phyloP scores from a whole-genome alignment of 306 rosid genomes.

The Morella rubra region DNA sequence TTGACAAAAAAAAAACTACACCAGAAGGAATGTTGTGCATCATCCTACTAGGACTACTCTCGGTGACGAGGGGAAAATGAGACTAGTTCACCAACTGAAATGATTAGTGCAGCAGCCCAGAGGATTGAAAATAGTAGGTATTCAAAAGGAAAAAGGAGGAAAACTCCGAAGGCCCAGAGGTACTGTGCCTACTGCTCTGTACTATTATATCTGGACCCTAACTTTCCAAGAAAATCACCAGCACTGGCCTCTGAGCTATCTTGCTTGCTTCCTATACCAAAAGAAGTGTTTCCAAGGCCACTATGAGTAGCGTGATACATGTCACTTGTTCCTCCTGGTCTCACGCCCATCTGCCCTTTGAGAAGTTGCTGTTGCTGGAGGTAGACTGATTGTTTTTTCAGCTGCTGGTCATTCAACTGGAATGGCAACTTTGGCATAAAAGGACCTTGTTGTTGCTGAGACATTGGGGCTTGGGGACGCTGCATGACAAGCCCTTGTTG shows the following conservation, averaged over 20 bases:
- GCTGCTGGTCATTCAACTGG: conserved; percentile 43
- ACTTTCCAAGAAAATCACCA: conserved; percentile 35
- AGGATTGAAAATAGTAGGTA: neutral
- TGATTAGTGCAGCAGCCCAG: neutral
- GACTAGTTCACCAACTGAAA: neutral
- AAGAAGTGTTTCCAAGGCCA: conserved; percentile 24
- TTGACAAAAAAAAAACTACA: neutral
- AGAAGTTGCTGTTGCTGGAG: conserved; percentile 41
- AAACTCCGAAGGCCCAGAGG: neutral
- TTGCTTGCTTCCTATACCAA: conserved; percentile 40
- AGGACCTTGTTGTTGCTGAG: conserved; percentile 35
- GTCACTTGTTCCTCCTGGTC: conserved; percentile 29
- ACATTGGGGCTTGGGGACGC: conserved; percentile 29
- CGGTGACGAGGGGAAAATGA: neutral
- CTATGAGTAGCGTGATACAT: conserved; percentile 29
- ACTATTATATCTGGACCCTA: conserved; percentile 9
- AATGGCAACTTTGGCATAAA: conserved; percentile 23
- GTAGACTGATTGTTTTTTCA: conserved; percentile 28
- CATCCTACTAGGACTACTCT: neutral
- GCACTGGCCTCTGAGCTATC: conserved; percentile 31
- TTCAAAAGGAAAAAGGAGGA: neutral
- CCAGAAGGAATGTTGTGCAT: neutral
- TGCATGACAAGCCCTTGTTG: conserved; percentile 41
- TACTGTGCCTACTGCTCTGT: conserved; percentile 17
- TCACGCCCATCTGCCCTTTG: conserved; percentile 31